Evolutionary conservation across 805 yeast genomes (phyloP), one percentile per base, ranked within the genome.

Genomic region (Pichia gijzeniarum): DNA sequence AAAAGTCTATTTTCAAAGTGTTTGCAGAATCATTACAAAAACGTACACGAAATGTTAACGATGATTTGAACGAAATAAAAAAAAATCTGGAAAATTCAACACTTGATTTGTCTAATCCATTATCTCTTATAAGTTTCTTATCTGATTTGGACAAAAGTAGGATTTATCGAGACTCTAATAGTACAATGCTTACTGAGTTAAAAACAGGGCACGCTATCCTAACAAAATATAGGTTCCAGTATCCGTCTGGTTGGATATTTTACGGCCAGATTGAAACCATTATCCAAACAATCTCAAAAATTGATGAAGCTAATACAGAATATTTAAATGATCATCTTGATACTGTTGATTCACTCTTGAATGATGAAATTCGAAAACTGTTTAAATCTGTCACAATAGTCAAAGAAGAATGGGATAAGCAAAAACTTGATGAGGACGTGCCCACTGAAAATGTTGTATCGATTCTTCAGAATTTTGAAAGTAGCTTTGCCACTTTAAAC

Each of bases 181-280:
- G n/a, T 22, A 16, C 6, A 10, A 3, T 12, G 4, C n/a, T 41
- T 4, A 12, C 63, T 51, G 49, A 7, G 31, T 32, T 9, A 25
- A 53, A 60, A 32, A 35, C 51, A 1, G 71, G 73, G 10, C 61
- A 63, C 35, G 37, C 35, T 1, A 19, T 58, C 2, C 38, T 66
- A 18, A 33, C 65, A 1, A 68, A 71, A 25, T 64, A 69, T n/a
- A 63, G 82, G 37, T 73, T 63, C 48, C 67, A 66, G 19, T 71
- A 77, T 41, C 75, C 82, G 0, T 31, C 62, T 0, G 71, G 72
- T 25, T 82, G 89, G 83, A 49, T 80, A 1, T 76, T 67, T 56
- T 67, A 66, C 39, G 93, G 84, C 35, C 95, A 86, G 52, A 46
- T 86, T 0, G 78, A 75, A 13, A 68, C 66, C 41, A 79, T 76